A percentile compares a stretch with the other conserved stretches of the same genome.
phyloP scores from a whole-genome alignment of 2,329 filamentous ascomycete genomes.

The Neonectria ditissima region DNA sequence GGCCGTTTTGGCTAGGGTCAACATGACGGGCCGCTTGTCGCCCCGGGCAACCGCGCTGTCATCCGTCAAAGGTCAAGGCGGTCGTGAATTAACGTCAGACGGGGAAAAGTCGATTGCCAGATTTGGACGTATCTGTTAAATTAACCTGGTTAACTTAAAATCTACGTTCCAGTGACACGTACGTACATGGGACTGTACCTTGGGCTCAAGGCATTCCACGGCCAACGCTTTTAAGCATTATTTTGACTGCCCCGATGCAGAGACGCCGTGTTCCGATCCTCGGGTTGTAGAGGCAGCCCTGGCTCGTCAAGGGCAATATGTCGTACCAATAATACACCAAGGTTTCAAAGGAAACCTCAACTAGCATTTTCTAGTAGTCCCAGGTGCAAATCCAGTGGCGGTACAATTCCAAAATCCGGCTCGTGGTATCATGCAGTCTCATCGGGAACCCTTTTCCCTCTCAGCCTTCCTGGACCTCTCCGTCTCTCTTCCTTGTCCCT shows the following conservation, averaged over 20 bases:
- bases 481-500: neutral
- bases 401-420: conserved; percentile 20
- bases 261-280: neutral
- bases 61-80: neutral
- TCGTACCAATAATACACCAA: neutral
- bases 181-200: neutral
- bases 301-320: neutral
- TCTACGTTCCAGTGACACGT: neutral
- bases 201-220: neutral
- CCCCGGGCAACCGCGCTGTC: conserved; percentile 37
- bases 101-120: neutral
- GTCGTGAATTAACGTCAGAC: neutral
- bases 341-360: neutral
- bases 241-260: neutral
- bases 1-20: conserved; percentile 27
- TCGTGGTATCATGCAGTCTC: conserved; percentile 33
- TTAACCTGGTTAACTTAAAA: no score
- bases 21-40: conserved; percentile 35
- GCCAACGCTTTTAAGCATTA: neutral
- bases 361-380: conserved; percentile 17
- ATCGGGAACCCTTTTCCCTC: conserved; percentile 16
- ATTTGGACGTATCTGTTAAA: neutral
- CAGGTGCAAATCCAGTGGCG: conserved; percentile 20
- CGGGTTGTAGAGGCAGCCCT: neutral
- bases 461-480: conserved; percentile 9